These are phyloP conservation scores for Camptophora hylomeconis DNA, from an alignment of 2,329 filamentous ascomycete species.

Conservation along the genomic window DNA sequence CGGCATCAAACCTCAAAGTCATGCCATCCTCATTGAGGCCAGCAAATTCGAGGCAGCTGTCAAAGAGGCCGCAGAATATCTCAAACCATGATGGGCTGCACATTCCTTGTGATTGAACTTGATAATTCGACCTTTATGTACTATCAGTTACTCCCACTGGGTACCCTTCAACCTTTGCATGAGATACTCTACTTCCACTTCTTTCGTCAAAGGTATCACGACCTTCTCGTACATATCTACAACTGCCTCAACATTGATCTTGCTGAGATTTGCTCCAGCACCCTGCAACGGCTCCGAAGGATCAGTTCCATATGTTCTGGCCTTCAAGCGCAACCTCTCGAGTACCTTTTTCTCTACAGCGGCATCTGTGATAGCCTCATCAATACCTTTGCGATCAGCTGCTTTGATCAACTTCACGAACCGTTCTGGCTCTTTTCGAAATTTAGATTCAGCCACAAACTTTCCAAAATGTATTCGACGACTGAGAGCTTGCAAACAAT, in stretches of 20 bases:
- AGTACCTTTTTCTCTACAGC: conserved; percentile 86
- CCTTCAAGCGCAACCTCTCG: conserved; percentile 75
- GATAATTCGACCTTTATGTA: too few species aligned
- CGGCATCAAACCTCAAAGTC: conserved; percentile 72
- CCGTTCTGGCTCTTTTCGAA: conserved; percentile 63
- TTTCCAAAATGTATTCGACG: conserved; percentile 94
- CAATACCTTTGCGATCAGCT: conserved; percentile 68
- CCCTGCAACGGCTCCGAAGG: conserved; percentile 46
- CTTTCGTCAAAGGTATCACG: conserved; percentile 95
- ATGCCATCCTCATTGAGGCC: conserved; percentile 76
- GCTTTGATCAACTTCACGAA: conserved; percentile 75
- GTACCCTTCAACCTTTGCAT: conserved; percentile 69
- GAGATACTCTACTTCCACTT: conserved; percentile 93
- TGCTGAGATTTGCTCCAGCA: conserved; percentile 34
- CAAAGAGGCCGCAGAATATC: conserved; percentile 61
- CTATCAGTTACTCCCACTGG: conserved; percentile 29
- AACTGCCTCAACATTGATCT: conserved; percentile 87
- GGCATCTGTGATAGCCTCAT: conserved; percentile 76
- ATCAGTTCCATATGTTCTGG: conserved; percentile 84
- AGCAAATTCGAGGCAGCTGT: conserved; percentile 63
- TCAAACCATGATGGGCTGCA: conserved; percentile 40
- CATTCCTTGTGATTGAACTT: too few species aligned
- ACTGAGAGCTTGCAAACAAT: conserved; percentile 77
- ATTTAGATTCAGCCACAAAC: conserved; percentile 95
- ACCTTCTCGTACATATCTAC: conserved; percentile 80